Conservation (phyloP, 2,329 filamentous ascomycete species). For the Amphichorda felina region DNA sequence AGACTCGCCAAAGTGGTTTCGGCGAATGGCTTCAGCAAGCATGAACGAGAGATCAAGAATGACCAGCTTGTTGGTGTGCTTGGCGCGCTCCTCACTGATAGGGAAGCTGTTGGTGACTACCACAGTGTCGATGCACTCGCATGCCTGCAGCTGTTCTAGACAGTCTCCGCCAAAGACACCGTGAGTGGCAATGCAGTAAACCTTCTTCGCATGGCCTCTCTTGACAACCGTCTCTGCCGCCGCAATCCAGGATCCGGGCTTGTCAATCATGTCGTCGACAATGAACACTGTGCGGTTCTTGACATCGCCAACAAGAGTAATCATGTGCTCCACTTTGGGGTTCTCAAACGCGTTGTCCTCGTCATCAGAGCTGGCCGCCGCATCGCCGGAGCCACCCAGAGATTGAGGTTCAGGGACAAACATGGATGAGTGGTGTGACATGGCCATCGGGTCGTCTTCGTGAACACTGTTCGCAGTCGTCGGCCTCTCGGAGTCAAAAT, state of each 20-base stretch:
- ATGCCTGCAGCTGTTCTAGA: slow-evolving; percentile 79
- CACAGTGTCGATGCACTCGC: slow-evolving; percentile 87
- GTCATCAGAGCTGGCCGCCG: slow-evolving; percentile 72
- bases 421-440: slow-evolving; percentile 69
- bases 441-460: slow-evolving; percentile 72
- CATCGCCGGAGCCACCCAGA: slow-evolving; percentile 76
- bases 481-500: slow-evolving; percentile 72
- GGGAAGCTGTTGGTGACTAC: slow-evolving; percentile 97
- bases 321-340: slow-evolving; percentile 78
- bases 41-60: slow-evolving; percentile 82
- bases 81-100: slow-evolving; percentile 62
- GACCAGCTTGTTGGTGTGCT: slow-evolving; percentile 68
- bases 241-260: slow-evolving; percentile 91
- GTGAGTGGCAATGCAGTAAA: slow-evolving; percentile 96
- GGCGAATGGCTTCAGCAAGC: slow-evolving; percentile 81
- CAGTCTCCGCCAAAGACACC: slow-evolving; percentile 87
- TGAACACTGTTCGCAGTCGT: slow-evolving; percentile 52
- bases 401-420: slow-evolving; percentile 58
- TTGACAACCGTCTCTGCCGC: slow-evolving; percentile 95
- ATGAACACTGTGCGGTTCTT: slow-evolving; percentile 81
- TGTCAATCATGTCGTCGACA: slow-evolving; percentile 98
- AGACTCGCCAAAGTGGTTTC: slow-evolving; percentile 92
- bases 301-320: slow-evolving; percentile 94
- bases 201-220: slow-evolving; percentile 78
- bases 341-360: slow-evolving; percentile 84